These are phyloP conservation scores for Cordyceps javanica DNA, from an alignment of 2,329 filamentous ascomycete species.

Conservation along the genomic window DNA sequence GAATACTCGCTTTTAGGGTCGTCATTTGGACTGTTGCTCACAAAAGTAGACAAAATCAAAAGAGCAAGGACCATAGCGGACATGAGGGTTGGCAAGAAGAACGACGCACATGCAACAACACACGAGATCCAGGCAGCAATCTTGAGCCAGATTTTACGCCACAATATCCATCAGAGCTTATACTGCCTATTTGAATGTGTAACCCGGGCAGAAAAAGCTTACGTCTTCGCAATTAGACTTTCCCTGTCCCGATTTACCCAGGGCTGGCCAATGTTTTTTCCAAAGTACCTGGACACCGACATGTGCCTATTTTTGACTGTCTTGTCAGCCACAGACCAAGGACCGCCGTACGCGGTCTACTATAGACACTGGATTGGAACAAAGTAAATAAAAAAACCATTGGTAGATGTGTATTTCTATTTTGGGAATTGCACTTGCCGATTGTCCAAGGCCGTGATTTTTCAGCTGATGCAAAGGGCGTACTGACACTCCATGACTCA, in stretches of 20 bases:
- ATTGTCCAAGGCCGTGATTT: neutral
- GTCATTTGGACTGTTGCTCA: neutral
- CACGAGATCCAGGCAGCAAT: neutral
- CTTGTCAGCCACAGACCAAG: too few species aligned
- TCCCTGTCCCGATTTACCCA: too few species aligned
- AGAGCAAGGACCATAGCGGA: neutral
- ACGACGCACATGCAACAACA: too few species aligned
- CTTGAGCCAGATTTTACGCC: neutral
- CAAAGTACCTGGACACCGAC: too few species aligned
- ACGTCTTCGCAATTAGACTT: too few species aligned
- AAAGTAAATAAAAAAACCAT: too few species aligned
- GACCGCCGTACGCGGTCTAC: too few species aligned
- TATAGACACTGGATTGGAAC: too few species aligned
- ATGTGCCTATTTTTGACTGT: too few species aligned
- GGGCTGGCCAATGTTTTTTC: too few species aligned
- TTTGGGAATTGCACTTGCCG: neutral
- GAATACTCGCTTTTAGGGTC: neutral
- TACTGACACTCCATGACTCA: neutral
- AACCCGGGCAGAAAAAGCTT: neutral
- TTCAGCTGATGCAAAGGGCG: neutral
- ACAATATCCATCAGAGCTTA: neutral
- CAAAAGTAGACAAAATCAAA: neutral
- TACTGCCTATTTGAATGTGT: neutral
- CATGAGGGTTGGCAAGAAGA: neutral
- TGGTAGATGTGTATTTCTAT: too few species aligned